Percentiles rank a stretch among this genome's conserved stretches.
These are phyloP conservation scores for Zygosaccharomyces sapae DNA, from an alignment of 1,139 yeast genomes.

Conservation along the genomic window DNA sequence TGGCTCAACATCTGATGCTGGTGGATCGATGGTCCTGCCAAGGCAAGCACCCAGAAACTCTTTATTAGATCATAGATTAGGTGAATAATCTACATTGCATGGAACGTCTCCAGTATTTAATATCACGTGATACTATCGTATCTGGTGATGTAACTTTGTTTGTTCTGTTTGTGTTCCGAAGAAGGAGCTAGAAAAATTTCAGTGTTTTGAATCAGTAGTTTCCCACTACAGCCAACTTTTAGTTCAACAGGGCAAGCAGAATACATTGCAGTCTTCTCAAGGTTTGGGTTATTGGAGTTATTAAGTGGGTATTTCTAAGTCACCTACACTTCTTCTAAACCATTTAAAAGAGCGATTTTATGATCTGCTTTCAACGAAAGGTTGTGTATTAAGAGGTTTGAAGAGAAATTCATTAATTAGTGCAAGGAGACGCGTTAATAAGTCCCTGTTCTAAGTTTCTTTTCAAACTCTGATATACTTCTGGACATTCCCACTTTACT, in stretches of 20 bases:
- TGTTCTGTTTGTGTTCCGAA: slow-evolving; percentile 11
- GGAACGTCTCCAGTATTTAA: no score
- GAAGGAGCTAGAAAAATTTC: slow-evolving; percentile 9
- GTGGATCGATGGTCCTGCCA: no score
- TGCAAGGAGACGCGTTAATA: slow-evolving; percentile 3
- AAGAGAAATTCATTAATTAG: slow-evolving; percentile 3
- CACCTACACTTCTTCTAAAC: slow-evolving; percentile 13
- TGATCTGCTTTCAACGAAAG: slow-evolving; percentile 13
- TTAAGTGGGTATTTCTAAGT: slow-evolving; percentile 1
- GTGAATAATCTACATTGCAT: no score
- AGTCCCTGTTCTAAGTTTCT: slow-evolving; percentile 4
- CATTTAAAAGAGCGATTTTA: slow-evolving; percentile 11
- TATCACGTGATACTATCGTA: no score
- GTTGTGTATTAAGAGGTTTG: slow-evolving; percentile 14
- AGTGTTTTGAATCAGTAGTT: not conserved
- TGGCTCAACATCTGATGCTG: no score
- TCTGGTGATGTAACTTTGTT: slow-evolving; percentile 3
- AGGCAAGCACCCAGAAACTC: slow-evolving; percentile 9
- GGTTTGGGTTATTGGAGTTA: slow-evolving; percentile 6
- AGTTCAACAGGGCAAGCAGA: slow-evolving; percentile 7
- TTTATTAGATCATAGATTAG: slow-evolving; percentile 11
- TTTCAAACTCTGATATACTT: slow-evolving; percentile 5
- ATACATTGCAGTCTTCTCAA: slow-evolving; percentile 6
- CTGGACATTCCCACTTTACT: slow-evolving; percentile 6
- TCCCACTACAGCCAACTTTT: not conserved